A percentile compares a stretch with the other conserved stretches of the same genome.
phyloP scores from a whole-genome alignment of 2,329 filamentous ascomycete species.

The Alternaria sp. region DNA sequence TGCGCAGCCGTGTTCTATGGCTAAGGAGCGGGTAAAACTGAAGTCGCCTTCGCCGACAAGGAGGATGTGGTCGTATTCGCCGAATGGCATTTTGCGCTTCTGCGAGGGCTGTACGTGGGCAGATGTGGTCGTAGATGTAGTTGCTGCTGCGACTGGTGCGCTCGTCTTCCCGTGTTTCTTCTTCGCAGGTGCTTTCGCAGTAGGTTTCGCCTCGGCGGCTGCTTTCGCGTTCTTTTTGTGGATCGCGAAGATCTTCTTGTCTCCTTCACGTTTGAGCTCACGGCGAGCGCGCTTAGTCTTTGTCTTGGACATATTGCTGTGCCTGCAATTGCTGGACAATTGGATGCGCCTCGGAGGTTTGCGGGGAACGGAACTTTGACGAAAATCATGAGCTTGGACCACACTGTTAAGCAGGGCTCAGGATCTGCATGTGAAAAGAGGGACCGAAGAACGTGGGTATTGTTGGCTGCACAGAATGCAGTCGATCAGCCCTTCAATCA shows the following conservation, averaged over 20 bases:
- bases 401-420: constrained; percentile 1
- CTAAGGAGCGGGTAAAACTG: constrained; percentile 75
- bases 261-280: constrained; percentile 45
- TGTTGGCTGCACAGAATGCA: background rate
- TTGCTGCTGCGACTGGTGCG: constrained; percentile 6
- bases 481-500: background rate
- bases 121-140: constrained; percentile 21
- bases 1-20: constrained; percentile 70
- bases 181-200: constrained; percentile 21
- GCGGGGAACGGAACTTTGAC: constrained; percentile 28
- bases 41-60: constrained; percentile 82
- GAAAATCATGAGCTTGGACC: constrained; percentile 37
- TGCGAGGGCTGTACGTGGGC: constrained; percentile 5
- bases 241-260: constrained; percentile 37
- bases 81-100: constrained; percentile 67
- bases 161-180: constrained; percentile 24
- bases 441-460: background rate
- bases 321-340: constrained; percentile 1
- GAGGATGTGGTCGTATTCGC: constrained; percentile 71
- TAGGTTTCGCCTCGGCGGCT: constrained; percentile 13
- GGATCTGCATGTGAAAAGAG: constrained; percentile 20
- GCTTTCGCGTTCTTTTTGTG: constrained; percentile 37
- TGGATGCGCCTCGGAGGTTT: constrained; percentile 22
- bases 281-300: constrained; percentile 46
- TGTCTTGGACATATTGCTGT: constrained; percentile 42